Base-by-base conservation (phyloP, 192 early-diverging fungal genomes). In the Coemansia sp. region DNA sequence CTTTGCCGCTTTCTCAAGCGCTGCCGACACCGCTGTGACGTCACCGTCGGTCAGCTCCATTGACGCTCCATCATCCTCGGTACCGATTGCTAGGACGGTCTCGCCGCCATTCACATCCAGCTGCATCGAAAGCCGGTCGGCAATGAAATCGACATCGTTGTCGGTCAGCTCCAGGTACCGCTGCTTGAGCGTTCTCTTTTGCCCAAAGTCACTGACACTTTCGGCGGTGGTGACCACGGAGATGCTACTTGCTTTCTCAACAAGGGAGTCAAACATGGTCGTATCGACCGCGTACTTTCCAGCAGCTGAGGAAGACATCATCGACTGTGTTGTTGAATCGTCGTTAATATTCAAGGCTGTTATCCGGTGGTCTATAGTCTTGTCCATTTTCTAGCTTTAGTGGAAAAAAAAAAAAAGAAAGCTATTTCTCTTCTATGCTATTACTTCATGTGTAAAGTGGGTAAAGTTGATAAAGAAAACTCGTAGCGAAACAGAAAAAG, bases 81-180 rank as follows among this genome's bases (percentile, higher is more conserved):
- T 33, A 5, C 93, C 92, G 48, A 94, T 72, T 70, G 92, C 92
- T 28, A 94, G 79, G 15, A 96, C 65, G 0, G 86, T 74, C 83
- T 96, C 93, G 31, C 94, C 94, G 23, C 76, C 68, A 28, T 84
- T 86, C 56, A 86, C 83, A 42, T 66, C 66, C 64, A 92, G 80
- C 59, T 84, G 82, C 15, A 59, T 35, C 8, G 43, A 56, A 16
- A 92, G 39, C 48, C 81, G 58, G 15, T 63, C 64, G 37, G 71
- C 58, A 9, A 88, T 59, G 13, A 70, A 85, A 63, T 67, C 60
- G n/a, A 77, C 65, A 29, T 88, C 85, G 20, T 71, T 74, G 25
- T 75, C 66, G 21, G 72, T 71, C 0, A 70, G 68, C 37, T 79
- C 58, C 48, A 87, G n/a, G 20, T 86, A 70, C 42, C 83, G 84